A percentile compares a stretch with the other conserved stretches of the same genome.
phyloP scores from a whole-genome alignment of 176 grass and related monocot genomes.

The Avena insularis region DNA sequence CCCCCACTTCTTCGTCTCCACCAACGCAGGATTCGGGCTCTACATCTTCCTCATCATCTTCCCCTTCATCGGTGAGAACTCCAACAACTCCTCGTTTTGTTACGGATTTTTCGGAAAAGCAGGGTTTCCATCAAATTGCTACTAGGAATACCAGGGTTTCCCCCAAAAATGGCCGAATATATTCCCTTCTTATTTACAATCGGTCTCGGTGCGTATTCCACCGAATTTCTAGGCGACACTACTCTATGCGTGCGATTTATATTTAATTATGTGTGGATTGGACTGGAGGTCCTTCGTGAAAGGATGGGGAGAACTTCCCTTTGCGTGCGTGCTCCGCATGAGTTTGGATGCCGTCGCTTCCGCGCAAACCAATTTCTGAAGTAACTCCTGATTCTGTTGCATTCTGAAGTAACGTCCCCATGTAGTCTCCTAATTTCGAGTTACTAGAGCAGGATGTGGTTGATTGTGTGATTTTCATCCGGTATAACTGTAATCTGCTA shows the following conservation, averaged over 20 bases:
- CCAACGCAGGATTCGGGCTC: conserved; percentile 54
- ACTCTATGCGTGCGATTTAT: not conserved
- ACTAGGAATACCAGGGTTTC: not conserved
- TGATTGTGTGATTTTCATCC: not conserved
- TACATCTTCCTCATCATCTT: conserved; percentile 79
- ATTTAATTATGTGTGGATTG: not conserved
- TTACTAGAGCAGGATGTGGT: not conserved
- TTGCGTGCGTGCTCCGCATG: conserved; percentile 32
- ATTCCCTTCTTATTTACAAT: not conserved
- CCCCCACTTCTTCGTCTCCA: conserved; percentile 75
- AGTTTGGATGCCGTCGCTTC: conserved; percentile 17
- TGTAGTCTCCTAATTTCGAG: not conserved
- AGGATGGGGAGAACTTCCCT: not conserved
- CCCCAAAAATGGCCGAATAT: not conserved
- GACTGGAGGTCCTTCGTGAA: not conserved
- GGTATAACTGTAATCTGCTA: no score
- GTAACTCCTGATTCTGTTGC: not conserved
- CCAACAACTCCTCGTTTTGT: not conserved
- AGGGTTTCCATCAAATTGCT: not conserved
- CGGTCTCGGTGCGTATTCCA: not conserved
- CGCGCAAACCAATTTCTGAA: not conserved
- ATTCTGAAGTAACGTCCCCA: not conserved
- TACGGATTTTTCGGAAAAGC: not conserved
- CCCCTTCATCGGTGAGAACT: conserved; percentile 58
- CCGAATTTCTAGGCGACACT: not conserved